These are phyloP conservation scores for Cutaneotrichosporon sp. DNA, from an alignment of 1,284 basidiomycete species.

Conservation along the genomic window DNA sequence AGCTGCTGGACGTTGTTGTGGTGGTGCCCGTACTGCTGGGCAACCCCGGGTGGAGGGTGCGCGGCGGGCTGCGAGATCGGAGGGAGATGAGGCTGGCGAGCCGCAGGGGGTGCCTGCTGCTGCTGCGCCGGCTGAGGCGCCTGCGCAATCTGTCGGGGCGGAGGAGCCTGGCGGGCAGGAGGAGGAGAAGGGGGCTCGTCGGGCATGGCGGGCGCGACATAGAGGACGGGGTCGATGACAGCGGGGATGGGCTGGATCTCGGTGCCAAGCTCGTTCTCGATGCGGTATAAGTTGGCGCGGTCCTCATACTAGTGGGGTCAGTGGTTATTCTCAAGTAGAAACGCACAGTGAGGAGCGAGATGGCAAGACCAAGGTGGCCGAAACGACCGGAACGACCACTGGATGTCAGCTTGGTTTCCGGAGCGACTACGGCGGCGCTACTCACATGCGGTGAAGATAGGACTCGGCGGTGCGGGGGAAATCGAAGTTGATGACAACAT, in stretches of 20 bases:
- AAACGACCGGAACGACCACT: conserved; percentile 95
- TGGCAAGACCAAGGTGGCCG: conserved; percentile 94
- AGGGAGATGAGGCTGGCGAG: conserved; percentile 4
- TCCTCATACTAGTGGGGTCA: conserved; percentile 72
- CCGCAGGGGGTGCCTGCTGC: conserved; percentile 6
- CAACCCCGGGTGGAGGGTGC: conserved; percentile 14
- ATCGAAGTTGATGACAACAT: conserved; percentile 99
- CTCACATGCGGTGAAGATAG: conserved; percentile 74
- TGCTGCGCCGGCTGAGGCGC: conserved; percentile 10
- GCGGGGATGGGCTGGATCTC: conserved; percentile 97
- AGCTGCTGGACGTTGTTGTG: conserved; percentile 1
- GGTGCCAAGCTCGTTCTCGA: conserved; percentile 97
- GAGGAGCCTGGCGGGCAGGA: conserved; percentile 23
- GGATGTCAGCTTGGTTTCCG: conserved; percentile 12
- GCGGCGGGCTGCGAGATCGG: conserved; percentile 17
- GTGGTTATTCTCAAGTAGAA: not conserved
- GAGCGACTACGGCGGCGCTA: not conserved
- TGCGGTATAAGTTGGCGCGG: conserved; percentile 94
- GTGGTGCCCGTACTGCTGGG: not conserved
- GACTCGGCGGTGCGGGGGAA: conserved; percentile 99
- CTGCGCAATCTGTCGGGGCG: conserved; percentile 10
- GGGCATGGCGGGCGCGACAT: conserved; percentile 64
- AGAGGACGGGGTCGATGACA: conserved; percentile 87
- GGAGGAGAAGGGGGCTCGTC: conserved; percentile 30
- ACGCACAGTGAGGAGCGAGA: conserved; percentile 79